Evolutionary conservation across 768 basidiomycete genomes (phyloP).

Genomic region (Mycena floridula): DNA sequence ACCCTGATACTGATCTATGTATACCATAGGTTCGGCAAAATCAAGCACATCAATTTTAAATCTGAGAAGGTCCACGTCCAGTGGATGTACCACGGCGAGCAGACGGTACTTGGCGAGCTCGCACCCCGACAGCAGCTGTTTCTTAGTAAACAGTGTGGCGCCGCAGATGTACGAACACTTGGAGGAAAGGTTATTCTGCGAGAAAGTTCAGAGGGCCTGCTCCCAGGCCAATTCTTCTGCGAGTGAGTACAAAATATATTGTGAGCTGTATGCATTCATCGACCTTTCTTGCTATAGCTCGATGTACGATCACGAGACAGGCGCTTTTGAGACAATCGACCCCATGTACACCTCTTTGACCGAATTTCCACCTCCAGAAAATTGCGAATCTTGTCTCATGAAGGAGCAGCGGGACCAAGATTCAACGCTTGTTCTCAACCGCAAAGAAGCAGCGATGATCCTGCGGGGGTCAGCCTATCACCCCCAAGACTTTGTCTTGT

Average conservation of each 20-base stretch:
- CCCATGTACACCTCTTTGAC: constrained; percentile 14
- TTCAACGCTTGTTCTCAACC: constrained; percentile 23
- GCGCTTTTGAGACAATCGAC: constrained; percentile 41
- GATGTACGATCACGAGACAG: constrained; percentile 38
- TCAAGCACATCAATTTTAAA: constrained; percentile 45
- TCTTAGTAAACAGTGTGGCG: constrained; percentile 47
- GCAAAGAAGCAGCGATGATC: constrained; percentile 31
- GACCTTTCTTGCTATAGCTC: constrained; percentile 25
- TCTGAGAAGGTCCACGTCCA: constrained; percentile 51
- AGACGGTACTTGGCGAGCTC: constrained; percentile 55
- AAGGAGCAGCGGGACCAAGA: constrained; percentile 25
- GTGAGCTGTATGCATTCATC: background rate
- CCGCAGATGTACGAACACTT: constrained; percentile 31
- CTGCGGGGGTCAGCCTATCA: constrained; percentile 51
- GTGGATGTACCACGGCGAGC: constrained; percentile 69
- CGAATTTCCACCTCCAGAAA: constrained; percentile 35
- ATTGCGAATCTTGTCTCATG: constrained; percentile 46
- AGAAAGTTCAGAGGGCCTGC: constrained; percentile 16
- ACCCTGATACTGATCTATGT: background rate
- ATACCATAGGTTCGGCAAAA: constrained; percentile 58
- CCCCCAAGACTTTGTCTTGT: constrained; percentile 52
- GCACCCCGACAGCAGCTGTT: constrained; percentile 62
- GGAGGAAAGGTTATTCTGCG: constrained; percentile 35
- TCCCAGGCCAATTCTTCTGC: constrained; percentile 46
- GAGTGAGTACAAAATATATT: constrained; percentile 30